phyloP scores from a whole-genome alignment of 2,329 filamentous ascomycete genomes.

The Colletotrichum sidae region DNA sequence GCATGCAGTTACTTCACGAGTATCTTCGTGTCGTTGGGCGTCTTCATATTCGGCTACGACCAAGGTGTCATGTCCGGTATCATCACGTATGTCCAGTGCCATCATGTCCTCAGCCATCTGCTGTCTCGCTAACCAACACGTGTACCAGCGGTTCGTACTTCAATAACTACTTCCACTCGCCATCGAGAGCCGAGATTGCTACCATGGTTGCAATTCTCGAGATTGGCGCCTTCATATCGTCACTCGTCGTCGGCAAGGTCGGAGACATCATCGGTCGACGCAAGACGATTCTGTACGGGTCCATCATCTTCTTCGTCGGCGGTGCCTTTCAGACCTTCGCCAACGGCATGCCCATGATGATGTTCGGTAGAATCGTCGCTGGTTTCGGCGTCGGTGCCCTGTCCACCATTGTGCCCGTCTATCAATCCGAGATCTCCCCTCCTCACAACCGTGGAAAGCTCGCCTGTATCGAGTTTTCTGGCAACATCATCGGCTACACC shows the following conservation, averaged over 20 bases:
- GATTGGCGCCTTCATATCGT: slow-evolving; percentile 91
- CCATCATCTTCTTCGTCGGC: slow-evolving; percentile 86
- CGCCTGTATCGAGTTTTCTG: slow-evolving; percentile 97
- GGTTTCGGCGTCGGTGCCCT: slow-evolving; percentile 89
- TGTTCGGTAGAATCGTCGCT: slow-evolving; percentile 82
- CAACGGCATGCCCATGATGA: slow-evolving; percentile 90
- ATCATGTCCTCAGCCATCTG: not conserved
- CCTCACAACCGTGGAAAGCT: slow-evolving; percentile 96
- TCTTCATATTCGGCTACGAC: slow-evolving; percentile 91
- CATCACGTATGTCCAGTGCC: slow-evolving; percentile 65
- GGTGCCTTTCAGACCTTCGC: slow-evolving; percentile 88
- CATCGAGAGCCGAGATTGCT: slow-evolving; percentile 86
- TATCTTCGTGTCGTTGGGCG: slow-evolving; percentile 87
- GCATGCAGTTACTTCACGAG: slow-evolving; percentile 87
- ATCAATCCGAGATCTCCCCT: slow-evolving; percentile 95
- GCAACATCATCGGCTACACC: slow-evolving; percentile 95
- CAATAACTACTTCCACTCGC: slow-evolving; percentile 91
- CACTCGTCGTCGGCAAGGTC: slow-evolving; percentile 84
- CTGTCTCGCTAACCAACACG: slow-evolving; percentile 9
- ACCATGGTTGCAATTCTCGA: slow-evolving; percentile 99
- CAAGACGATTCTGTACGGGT: slow-evolving; percentile 92
- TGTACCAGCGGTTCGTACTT: slow-evolving; percentile 82
- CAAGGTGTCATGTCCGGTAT: slow-evolving; percentile 88
- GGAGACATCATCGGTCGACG: slow-evolving; percentile 93
- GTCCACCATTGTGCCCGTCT: slow-evolving; percentile 92